A percentile compares a stretch with the other conserved stretches of the same genome.
Conservation (phyloP, 495 filamentous ascomycete genomes). For the Staphylotrichum tortipilum region DNA sequence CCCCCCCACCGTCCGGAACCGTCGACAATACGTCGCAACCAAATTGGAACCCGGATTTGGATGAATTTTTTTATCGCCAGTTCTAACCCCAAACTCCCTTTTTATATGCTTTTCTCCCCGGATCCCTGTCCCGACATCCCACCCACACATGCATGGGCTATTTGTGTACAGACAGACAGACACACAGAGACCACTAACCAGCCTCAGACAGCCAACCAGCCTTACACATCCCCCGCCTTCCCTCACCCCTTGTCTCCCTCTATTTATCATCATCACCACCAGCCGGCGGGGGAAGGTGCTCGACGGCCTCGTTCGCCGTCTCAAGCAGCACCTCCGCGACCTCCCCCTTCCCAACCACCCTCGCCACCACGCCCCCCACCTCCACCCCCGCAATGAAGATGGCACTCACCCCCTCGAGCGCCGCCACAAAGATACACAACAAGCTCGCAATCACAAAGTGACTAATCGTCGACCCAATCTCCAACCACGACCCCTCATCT, state of each 20-base stretch:
- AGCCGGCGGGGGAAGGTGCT: slow-evolving; percentile 2
- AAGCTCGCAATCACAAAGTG: slow-evolving; percentile 89
- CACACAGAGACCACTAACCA: too few species aligned
- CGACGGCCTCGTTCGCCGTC: slow-evolving; percentile 15
- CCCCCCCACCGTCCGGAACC: too few species aligned
- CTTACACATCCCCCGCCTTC: neutral
- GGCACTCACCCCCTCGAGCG: slow-evolving; percentile 77
- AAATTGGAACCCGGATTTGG: too few species aligned
- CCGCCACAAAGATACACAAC: slow-evolving; percentile 84
- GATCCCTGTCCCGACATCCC: too few species aligned
- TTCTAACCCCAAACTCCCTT: too few species aligned
- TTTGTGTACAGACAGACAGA: neutral
- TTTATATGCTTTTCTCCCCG: too few species aligned
- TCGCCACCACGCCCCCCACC: slow-evolving; percentile 40
- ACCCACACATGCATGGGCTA: too few species aligned
- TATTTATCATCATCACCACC: neutral
- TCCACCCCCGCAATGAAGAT: slow-evolving; percentile 75
- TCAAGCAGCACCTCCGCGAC: slow-evolving; percentile 8
- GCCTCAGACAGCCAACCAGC: neutral
- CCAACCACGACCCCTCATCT: slow-evolving; percentile 94
- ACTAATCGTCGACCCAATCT: slow-evolving; percentile 92
- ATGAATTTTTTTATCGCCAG: too few species aligned
- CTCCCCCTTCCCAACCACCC: slow-evolving; percentile 16
- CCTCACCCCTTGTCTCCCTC: too few species aligned
- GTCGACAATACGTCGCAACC: too few species aligned